Evolutionary conservation across 257 asterid species (phyloP), one percentile per base, ranked within the genome.

Genomic region (Haberlea rhodopensis): DNA sequence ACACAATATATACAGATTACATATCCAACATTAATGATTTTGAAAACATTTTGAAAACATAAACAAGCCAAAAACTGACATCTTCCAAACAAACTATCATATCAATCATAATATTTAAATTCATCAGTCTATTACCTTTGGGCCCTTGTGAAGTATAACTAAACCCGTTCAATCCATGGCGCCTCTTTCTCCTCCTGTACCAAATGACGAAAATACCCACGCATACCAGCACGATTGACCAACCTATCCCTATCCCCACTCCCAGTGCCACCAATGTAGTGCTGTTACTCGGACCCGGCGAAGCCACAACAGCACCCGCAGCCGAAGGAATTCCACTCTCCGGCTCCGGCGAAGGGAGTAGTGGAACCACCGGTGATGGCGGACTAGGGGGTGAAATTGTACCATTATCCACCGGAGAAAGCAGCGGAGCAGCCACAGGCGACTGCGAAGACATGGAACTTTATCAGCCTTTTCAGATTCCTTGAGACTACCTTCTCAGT

Each of bases 211-310:
- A 84, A 63, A 88, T 75, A 48, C 86, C 79, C 66, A 91, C 94
- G 69, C 80, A 83, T 23, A 84, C 62, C 72, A 91, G 84, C 83
- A 86, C 89, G 58, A 86, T 28, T 40, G 80, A 63, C 26, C 91
- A 95, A 49, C 98, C 98, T 37, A 91, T 85, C 57, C 96, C 98
- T 69, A 88, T 85, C 71, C 98, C 98, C 27, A 79, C 86, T 31
- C 88, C 94, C 45, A 91, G 78, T 51, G 95, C 96, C 77, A 88
- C 46, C 70, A 87, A 65, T 5, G 91, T 76, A 53, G 76, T 63
- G 15, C 9, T 75, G 32, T 28, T 73, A 11, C 63, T 48, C 26
- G 86, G 6, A 13, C 34, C 69, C 37, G 68, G n/a, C 58, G 80
- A 54, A 2, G 77, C 71, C 43, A 65, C 46, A 5, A 60, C 19